phyloP scores from a whole-genome alignment of 768 basidiomycete species.

The Kwoniella dejecticola region DNA sequence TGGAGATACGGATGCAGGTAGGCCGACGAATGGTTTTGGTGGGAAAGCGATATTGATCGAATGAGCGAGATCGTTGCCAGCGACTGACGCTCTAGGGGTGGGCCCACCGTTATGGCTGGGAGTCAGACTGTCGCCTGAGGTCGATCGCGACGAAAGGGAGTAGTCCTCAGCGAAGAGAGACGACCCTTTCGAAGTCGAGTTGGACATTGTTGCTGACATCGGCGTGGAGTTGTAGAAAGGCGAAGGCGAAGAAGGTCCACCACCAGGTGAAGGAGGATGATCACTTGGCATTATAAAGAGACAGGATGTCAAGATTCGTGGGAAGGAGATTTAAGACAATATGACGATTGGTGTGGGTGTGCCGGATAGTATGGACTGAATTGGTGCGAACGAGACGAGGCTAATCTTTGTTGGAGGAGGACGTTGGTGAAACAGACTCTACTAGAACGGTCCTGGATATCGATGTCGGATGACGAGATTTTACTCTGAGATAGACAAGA shows the following conservation, averaged over 20 bases:
- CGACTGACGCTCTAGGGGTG: constrained; percentile 1
- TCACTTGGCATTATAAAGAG: not conserved
- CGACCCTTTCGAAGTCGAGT: constrained; percentile 19
- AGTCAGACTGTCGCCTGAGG: constrained; percentile 4
- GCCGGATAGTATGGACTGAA: too few species aligned
- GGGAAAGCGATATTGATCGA: constrained; percentile 24
- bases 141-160: constrained; percentile 33
- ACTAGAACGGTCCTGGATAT: too few species aligned
- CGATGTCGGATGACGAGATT: too few species aligned
- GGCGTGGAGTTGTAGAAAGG: not conserved
- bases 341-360: not conserved
- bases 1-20: constrained; percentile 15
- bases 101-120: not conserved
- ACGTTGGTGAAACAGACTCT: too few species aligned
- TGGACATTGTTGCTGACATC: constrained; percentile 17
- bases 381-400: too few species aligned
- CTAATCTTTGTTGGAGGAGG: too few species aligned
- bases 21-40: constrained; percentile 6
- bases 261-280: not conserved
- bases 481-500: too few species aligned
- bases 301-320: not conserved
- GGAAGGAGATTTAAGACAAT: not conserved
- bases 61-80: constrained; percentile 1
- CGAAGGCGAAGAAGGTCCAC: not conserved
- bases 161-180: constrained; percentile 50